A percentile compares a stretch with the other conserved stretches of the same genome.
phyloP scores from a whole-genome alignment of 2,329 filamentous ascomycete genomes.

The Cladosporium sp. region DNA sequence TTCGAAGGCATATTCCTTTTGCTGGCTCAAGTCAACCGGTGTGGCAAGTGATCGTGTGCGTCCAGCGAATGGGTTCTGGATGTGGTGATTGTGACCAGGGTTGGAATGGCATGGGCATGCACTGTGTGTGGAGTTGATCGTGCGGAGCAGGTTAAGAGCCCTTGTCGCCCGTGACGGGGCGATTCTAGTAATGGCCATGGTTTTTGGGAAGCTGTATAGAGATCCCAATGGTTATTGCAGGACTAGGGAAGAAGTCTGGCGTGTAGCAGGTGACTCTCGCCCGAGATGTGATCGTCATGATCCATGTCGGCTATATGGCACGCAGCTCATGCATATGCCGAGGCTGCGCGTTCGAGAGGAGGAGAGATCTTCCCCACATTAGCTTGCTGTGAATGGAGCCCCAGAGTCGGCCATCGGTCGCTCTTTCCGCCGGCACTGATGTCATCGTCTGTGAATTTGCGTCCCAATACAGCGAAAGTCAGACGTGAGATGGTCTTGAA shows the following conservation, averaged over 20 bases:
- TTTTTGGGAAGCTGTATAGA: not conserved
- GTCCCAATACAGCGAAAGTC: not conserved
- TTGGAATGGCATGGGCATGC: constrained; percentile 92
- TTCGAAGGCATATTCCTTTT: constrained; percentile 97
- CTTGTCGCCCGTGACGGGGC: constrained; percentile 50
- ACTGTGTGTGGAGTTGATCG: constrained; percentile 80
- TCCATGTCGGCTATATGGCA: constrained; percentile 1
- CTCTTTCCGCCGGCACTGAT: constrained; percentile 9
- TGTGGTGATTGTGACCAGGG: constrained; percentile 63
- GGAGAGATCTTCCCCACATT: constrained; percentile 9
- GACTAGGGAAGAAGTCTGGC: not conserved
- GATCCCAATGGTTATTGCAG: not conserved
- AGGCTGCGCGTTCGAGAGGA: not conserved
- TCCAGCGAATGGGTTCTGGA: constrained; percentile 48
- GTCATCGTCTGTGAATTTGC: constrained; percentile 9
- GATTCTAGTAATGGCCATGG: constrained; percentile 36
- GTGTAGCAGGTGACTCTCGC: not conserved
- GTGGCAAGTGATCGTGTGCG: constrained; percentile 63
- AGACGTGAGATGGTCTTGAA: not conserved
- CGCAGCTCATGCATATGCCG: not conserved
- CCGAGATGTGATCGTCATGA: not conserved
- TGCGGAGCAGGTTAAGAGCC: constrained; percentile 71
- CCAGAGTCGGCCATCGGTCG: not conserved
- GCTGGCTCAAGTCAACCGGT: constrained; percentile 63
- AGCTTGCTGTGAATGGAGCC: too few species aligned